Evolutionary conservation across 2,329 filamentous ascomycete species (phyloP), one percentile per base, ranked within the genome.

Genomic region (Cytospora chrysosperma): DNA sequence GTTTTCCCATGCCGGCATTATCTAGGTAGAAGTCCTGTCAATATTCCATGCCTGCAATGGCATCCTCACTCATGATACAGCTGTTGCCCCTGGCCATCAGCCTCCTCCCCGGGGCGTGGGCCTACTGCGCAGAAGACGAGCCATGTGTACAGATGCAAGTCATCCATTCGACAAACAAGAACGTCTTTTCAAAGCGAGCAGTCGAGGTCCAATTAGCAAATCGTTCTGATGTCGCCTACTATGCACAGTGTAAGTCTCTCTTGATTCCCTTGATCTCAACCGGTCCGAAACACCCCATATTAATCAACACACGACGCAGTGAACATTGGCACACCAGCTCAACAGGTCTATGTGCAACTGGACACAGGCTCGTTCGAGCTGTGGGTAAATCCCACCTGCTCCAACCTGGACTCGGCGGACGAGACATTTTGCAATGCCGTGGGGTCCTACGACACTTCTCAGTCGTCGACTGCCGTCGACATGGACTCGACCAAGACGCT

Each of bases 341-440:
- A 86, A 67, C 69, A 77, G 2, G 78, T 85, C 57, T 82, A 77
- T 62, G 81, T 85, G 13, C 82, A 85, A 69, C 72, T 87, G 61
- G 84, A 87, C 70, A 86, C 85, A 0, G 83, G 84, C 53, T 86
- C 83, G 12, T 85, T 84, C 68, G 84, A 86, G 74, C 76, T 86
- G 34, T 86, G 84, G 84, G 80, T 86, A 8, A 91, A 92, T 69
- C 82, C 86, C 0, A 79, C 82, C 56, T 85, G 82, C 69, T 83
- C 81, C 9, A 71, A 71, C 1, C 75, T 89, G 19, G 66, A 71
- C 9, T 67, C 70, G 0, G 68, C 75, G 5, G 80, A 83, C 65
- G 69, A 73, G 24, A 71, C 65, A 34, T 83, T 84, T 68, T 85
- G 82, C 70, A 67, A 75, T 17, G 75, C 75, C 10, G 74, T 79